Evolutionary conservation across 495 filamentous ascomycete species (phyloP), one percentile per base, ranked within the genome.

Genomic region (Hypoxylon fuscum): DNA sequence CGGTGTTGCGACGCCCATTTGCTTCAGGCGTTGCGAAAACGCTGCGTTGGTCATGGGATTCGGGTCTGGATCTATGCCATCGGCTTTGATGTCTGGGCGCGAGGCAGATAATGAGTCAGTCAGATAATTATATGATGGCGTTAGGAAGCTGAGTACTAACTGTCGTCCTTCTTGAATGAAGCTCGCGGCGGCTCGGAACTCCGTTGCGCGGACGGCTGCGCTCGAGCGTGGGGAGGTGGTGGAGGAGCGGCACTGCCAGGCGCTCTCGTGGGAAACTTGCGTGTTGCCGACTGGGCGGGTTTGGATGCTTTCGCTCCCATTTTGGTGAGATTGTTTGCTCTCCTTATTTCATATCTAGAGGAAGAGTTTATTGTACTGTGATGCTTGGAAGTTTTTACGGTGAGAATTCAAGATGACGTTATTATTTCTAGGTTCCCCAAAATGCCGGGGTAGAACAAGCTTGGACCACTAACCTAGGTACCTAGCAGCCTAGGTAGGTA

Each of bases 1-100:
- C 5, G 79, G 79, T n/a, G 77, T 75, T 1, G 68, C 79, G 15
- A 80, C 68, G 45, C 78, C 79, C 75, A 82, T 80, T 40, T 77
- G 64, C 22, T 69, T 71, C 2, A 82, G 66, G 3, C 79, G 78
- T 15, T 68, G 55, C 0, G 77, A 72, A 51, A 77, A 82, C 15
- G 61, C 69, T 0, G 71, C 41, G 37, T 70, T 69, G 17, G 53
- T 64, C 32, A 50, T 12, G 5, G 64, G 69, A 32, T 72, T 66
- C 5, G 62, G 31, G 54, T 72, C 71, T 1, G 72, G 72, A 29
- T 71, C 61, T 38, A 46, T 25, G 44, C 71, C 57, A 31, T 75
- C 74, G 10, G 67, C 52, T 37, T 65, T 70, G 43, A 76, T 73
- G 2, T 71, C 74, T 76, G 23, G 11, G 5, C 0, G 9, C 37